These are phyloP conservation scores for Ceratobasidium sp. DNA, from an alignment of 1,284 basidiomycete genomes.

Conservation along the genomic window DNA sequence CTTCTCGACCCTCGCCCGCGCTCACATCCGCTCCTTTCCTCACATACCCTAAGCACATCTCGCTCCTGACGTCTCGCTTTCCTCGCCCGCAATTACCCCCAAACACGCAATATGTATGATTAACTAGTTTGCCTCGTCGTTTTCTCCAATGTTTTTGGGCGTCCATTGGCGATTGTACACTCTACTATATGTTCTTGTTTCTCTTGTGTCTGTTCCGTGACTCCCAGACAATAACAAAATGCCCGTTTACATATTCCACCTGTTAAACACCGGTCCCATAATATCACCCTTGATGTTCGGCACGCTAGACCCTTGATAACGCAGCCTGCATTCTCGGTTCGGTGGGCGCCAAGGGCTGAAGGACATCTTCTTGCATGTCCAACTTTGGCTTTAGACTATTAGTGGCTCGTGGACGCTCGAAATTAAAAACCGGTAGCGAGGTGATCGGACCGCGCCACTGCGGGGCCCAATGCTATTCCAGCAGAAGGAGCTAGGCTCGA, in stretches of 20 bases:
- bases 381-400: conserved; percentile 4
- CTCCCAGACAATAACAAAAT: conserved; percentile 5
- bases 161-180: conserved; percentile 33
- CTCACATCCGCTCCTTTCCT: background rate
- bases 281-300: conserved; percentile 13
- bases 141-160: conserved; percentile 31
- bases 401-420: conserved; percentile 4
- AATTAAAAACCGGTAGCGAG: background rate
- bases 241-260: conserved; percentile 10
- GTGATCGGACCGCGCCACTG: conserved; percentile 5
- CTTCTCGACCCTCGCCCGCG: background rate
- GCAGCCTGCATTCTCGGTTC: background rate
- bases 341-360: background rate
- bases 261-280: background rate
- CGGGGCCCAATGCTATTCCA: background rate
- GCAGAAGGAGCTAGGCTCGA: background rate
- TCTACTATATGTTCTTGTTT: conserved; percentile 9
- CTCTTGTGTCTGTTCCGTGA: background rate
- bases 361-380: background rate
- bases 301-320: background rate
- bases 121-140: conserved; percentile 13
- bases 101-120: conserved; percentile 33
- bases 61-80: background rate
- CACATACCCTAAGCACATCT: background rate
- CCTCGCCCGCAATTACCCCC: conserved; percentile 10